Conservation (phyloP, 2,329 filamentous ascomycete species). For the Coniosporium tulheliwenetii region DNA sequence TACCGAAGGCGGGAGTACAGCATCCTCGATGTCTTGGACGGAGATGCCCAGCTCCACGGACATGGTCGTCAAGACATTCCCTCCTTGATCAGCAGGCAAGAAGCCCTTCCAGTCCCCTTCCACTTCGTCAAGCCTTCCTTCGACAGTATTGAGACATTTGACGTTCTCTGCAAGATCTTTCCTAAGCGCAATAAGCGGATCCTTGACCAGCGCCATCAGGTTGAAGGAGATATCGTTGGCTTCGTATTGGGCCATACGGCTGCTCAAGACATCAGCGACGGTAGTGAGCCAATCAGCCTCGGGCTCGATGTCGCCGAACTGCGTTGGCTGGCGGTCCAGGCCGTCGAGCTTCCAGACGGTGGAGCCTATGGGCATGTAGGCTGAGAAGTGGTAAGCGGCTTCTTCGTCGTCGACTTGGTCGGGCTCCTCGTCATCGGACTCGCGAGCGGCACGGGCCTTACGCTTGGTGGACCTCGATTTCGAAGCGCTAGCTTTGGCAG, state of each 20-base stretch:
- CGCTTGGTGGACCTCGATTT: slow-evolving; percentile 2
- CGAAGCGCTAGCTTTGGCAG: slow-evolving; percentile 10
- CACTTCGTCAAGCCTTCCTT: slow-evolving; percentile 21
- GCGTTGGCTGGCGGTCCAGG: slow-evolving; percentile 54
- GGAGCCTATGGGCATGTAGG: slow-evolving; percentile 63
- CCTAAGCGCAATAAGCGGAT: slow-evolving; percentile 38
- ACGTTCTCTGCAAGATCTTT: slow-evolving; percentile 28
- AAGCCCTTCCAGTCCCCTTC: slow-evolving; percentile 29
- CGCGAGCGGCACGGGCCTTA: too few relatives aligned
- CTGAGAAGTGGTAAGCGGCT: slow-evolving; percentile 74
- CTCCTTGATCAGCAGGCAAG: slow-evolving; percentile 9
- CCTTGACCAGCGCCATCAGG: slow-evolving; percentile 58
- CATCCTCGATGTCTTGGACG: slow-evolving; percentile 16
- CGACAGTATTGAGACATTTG: slow-evolving; percentile 23
- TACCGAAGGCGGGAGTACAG: slow-evolving; percentile 11
- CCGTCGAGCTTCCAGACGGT: slow-evolving; percentile 83
- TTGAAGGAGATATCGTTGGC: slow-evolving; percentile 58
- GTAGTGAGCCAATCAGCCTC: slow-evolving; percentile 49
- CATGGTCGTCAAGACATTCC: slow-evolving; percentile 6
- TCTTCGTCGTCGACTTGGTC: slow-evolving; percentile 31
- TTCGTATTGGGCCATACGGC: slow-evolving; percentile 51
- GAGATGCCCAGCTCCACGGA: slow-evolving; percentile 10
- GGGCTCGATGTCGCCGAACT: slow-evolving; percentile 33
- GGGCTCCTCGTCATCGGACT: slow-evolving; percentile 3
- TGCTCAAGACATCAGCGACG: slow-evolving; percentile 47